A percentile compares a stretch with the other conserved stretches of the same genome.
These are phyloP conservation scores for Colletotrichum endophyticum DNA, from an alignment of 2,329 filamentous ascomycete genomes.

Conservation along the genomic window DNA sequence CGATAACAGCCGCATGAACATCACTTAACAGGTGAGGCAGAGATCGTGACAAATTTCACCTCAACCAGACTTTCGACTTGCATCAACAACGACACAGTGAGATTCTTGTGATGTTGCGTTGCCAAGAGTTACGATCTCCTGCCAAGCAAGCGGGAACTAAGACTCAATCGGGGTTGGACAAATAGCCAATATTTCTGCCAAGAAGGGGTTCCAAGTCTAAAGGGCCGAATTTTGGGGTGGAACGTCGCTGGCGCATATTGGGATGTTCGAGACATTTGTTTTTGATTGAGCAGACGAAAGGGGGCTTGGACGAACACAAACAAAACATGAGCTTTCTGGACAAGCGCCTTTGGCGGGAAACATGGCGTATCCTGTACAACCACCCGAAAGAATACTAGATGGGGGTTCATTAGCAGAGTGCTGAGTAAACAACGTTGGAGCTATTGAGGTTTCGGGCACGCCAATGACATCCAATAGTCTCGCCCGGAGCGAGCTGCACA, in stretches of 20 bases:
- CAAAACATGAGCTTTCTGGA: not conserved
- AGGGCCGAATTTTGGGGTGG: not conserved
- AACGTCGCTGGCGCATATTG: not conserved
- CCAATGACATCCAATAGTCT: not conserved
- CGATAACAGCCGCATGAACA: not conserved
- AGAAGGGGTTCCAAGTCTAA: not conserved
- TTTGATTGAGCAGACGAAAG: not conserved
- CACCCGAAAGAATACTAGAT: not conserved
- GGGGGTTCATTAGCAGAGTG: not conserved
- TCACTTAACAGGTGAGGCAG: not conserved
- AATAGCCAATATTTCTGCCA: slow-evolving; percentile 1
- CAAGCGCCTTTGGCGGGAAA: not conserved
- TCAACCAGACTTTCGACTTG: not conserved
- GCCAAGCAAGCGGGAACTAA: slow-evolving; percentile 19
- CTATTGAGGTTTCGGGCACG: not conserved
- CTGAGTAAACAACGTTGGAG: not conserved
- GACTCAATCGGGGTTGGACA: not conserved
- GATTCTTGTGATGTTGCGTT: not conserved
- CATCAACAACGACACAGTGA: not conserved
- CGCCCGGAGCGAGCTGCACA: not conserved
- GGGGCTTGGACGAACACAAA: not conserved
- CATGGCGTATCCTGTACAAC: not conserved
- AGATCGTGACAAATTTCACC: not conserved
- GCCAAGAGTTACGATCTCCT: slow-evolving; percentile 5
- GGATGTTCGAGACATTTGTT: not conserved